Conservation (phyloP, 805 yeast species). For the Cyberlindnera nakhonratchasimensis region DNA sequence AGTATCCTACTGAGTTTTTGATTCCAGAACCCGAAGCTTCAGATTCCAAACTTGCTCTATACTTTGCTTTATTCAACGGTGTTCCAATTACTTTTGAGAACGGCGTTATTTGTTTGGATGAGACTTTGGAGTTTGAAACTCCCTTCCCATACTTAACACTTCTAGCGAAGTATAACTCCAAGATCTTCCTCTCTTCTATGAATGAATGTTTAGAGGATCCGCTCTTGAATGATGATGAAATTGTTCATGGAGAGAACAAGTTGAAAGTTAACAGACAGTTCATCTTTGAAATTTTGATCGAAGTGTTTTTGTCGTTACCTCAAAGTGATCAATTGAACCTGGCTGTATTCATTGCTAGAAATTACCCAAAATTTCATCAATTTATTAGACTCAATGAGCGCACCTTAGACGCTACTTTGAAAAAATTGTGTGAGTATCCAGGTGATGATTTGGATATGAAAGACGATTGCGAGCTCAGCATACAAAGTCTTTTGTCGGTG, state of each 20-base stretch:
- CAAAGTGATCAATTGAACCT: conserved; percentile 35
- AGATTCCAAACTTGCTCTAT: conserved; percentile 48
- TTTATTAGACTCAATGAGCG: conserved; percentile 70
- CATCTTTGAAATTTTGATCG: conserved; percentile 67
- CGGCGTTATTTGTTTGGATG: conserved; percentile 33
- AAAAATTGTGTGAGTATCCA: conserved; percentile 44
- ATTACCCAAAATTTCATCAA: conserved; percentile 81
- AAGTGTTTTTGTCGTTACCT: conserved; percentile 43
- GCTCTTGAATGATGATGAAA: conserved; percentile 59
- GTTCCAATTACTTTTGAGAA: conserved; percentile 31
- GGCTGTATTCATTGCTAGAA: conserved; percentile 73
- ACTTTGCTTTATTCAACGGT: conserved; percentile 59
- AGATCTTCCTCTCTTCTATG: conserved; percentile 60
- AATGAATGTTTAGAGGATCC: conserved; percentile 85
- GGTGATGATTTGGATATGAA: conserved; percentile 28
- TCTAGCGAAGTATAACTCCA: conserved; percentile 52
- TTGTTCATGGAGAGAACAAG: conserved; percentile 25
- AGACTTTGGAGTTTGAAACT: conserved; percentile 37
- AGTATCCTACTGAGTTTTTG: conserved; percentile 66
- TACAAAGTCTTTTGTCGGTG: conserved; percentile 65
- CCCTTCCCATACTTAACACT: conserved; percentile 68
- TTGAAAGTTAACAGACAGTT: conserved; percentile 64
- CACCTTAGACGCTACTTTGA: conserved; percentile 45
- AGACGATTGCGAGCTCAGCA: conserved; percentile 70
- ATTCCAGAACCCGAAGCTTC: conserved; percentile 34